Base-by-base conservation (phyloP, 495 filamentous ascomycete genomes). In the Trichoderma reesei region DNA sequence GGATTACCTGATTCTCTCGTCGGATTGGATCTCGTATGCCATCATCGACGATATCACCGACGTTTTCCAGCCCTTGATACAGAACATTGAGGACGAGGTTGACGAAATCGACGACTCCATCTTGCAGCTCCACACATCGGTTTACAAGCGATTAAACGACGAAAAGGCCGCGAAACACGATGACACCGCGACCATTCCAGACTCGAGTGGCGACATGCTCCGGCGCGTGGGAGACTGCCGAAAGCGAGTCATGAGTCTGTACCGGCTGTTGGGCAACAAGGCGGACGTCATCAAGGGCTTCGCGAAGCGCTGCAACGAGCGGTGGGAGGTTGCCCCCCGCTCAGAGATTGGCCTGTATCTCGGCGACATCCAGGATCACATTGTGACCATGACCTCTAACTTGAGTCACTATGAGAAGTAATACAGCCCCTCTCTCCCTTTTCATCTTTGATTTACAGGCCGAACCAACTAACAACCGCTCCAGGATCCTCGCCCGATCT, bases 201-300 rank as follows among this genome's bases (percentile, higher is more conserved):
- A 88, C 42, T 77, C 79, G 16, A 87, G 87, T 1, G 83, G 87
- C 16, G 88, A 96, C 71, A 95, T 96, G 90, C 83, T 96, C 42
- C 85, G 90, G 20, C 87, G 90, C 3, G 89, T 96, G 4, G 94
- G 94, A 41, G 91, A 96, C 71, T 96, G 91, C 72, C 83, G 94
- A 60, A 97, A 97, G 81, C 96, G 90, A 73, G 94, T 96, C 67
- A 98, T 98, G 94, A 85, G 70, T 60, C 77, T 98, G 65, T 97
- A 96, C 72, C 83, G 94, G 39, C 80, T 98, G 54, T 80, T 98
- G 26, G 94, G 94, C 68, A 96, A 94, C 75, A 98, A 98, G 78
- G 94, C 93, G 10, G 94, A 98, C 69, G 94, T 98, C 34, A 97
- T 98, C 76, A 97, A 97, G 78, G 92, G 94, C 2, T 97, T 98